These are phyloP conservation scores for Ganoderma lucidum DNA, from an alignment of 1,284 basidiomycete species.

Conservation along the genomic window DNA sequence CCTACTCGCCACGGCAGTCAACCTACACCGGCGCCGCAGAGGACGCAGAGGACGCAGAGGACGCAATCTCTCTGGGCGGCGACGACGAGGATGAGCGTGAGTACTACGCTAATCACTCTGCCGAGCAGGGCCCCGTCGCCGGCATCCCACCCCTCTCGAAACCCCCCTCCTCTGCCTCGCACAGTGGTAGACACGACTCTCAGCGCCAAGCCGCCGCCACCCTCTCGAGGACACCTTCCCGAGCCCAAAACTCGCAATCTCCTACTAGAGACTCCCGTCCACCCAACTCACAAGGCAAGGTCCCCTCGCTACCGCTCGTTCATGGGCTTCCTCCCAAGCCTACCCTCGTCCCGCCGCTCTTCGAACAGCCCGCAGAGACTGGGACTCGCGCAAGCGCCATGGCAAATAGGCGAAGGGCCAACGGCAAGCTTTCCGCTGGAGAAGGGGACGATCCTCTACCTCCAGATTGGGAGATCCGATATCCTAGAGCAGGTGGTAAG, in stretches of 20 bases:
- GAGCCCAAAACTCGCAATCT: slow-evolving; percentile 38
- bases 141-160: slow-evolving; percentile 27
- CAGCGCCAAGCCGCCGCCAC: slow-evolving; percentile 34
- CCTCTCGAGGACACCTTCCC: slow-evolving; percentile 31
- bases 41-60: slow-evolving; percentile 68
- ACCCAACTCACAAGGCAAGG: slow-evolving; percentile 44
- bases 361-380: slow-evolving; percentile 64
- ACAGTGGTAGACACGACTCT: slow-evolving; percentile 31
- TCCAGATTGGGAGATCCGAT: slow-evolving; percentile 67
- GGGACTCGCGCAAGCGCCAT: slow-evolving; percentile 47
- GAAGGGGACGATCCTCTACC: slow-evolving; percentile 51
- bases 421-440: slow-evolving; percentile 30
- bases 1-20: slow-evolving; percentile 32
- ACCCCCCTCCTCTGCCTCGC: slow-evolving; percentile 19
- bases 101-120: slow-evolving; percentile 44
- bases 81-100: slow-evolving; percentile 68
- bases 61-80: slow-evolving; percentile 75
- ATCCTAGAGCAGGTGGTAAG: slow-evolving; percentile 52
- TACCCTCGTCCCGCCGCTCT: slow-evolving; percentile 58
- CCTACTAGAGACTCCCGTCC: slow-evolving; percentile 39
- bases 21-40: slow-evolving; percentile 41
- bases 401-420: slow-evolving; percentile 43
- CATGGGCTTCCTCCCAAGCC: slow-evolving; percentile 82
- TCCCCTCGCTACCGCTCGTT: slow-evolving; percentile 42
- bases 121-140: slow-evolving; percentile 35